These are phyloP conservation scores for Annulohypoxylon stygium DNA, from an alignment of 495 filamentous ascomycete genomes.

Conservation along the genomic window DNA sequence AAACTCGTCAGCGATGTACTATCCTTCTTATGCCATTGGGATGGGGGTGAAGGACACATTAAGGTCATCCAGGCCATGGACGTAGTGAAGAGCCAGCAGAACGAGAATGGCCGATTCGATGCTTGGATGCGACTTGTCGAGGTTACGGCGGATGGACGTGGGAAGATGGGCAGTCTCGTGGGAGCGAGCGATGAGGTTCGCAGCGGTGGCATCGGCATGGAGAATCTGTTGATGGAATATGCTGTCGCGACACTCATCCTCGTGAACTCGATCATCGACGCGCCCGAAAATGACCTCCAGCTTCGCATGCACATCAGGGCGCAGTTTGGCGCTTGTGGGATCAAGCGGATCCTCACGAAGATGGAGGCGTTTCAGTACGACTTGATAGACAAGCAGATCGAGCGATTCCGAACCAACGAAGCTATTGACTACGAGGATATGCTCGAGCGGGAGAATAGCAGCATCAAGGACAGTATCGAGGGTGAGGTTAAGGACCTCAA, in stretches of 20 bases:
- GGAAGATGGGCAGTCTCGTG: conserved; percentile 98
- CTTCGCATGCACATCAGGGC: conserved; percentile 93
- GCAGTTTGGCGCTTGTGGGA: conserved; percentile 95
- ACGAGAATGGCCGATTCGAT: conserved; percentile 96
- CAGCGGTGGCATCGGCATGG: conserved; percentile 97
- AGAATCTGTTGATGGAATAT: conserved; percentile 99
- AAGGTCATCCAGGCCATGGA: conserved; percentile 96
- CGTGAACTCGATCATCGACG: conserved; percentile 97
- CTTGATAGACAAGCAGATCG: conserved; percentile 97
- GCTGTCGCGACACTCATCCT: conserved; percentile 94
- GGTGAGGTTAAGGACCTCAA: conserved; percentile 94
- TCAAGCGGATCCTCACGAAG: conserved; percentile 93
- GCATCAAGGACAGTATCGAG: conserved; percentile 89
- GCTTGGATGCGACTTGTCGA: conserved; percentile 99
- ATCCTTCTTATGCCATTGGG: conserved; percentile 98
- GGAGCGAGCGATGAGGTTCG: conserved; percentile 97
- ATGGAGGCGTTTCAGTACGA: conserved; percentile 99
- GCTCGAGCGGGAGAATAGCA: conserved; percentile 89
- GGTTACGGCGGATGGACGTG: conserved; percentile 95
- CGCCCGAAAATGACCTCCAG: conserved; percentile 88
- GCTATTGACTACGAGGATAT: conserved; percentile 98
- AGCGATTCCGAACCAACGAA: conserved; percentile 92
- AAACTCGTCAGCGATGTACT: conserved; percentile 97
- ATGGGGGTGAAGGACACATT: conserved; percentile 89
- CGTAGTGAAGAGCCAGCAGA: conserved; percentile 86